These are phyloP conservation scores for Mycena galericulata DNA, from an alignment of 768 basidiomycete species.

Conservation along the genomic window DNA sequence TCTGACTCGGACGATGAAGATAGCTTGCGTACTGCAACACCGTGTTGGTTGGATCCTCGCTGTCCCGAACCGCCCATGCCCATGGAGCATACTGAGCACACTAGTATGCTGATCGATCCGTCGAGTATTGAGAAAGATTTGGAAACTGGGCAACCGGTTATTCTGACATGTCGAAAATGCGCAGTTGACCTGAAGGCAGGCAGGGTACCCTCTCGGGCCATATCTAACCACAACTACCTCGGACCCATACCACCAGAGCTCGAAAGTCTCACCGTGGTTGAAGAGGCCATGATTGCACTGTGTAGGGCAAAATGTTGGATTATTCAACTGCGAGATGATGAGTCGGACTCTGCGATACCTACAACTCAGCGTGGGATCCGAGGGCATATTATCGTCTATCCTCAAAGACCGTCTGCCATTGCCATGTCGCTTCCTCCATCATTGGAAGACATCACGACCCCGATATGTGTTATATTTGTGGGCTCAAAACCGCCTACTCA, in stretches of 20 bases:
- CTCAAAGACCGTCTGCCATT: not conserved
- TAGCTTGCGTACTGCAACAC: too few species aligned
- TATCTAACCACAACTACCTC: not conserved
- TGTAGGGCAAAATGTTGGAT: slow-evolving; percentile 25
- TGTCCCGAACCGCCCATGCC: too few species aligned
- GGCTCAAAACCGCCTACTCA: not conserved
- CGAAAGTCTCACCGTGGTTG: slow-evolving; percentile 6
- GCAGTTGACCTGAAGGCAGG: not conserved
- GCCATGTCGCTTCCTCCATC: not conserved
- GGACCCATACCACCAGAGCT: slow-evolving; percentile 19
- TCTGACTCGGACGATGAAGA: too few species aligned
- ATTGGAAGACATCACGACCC: not conserved
- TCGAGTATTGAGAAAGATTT: too few species aligned
- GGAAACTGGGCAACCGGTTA: too few species aligned
- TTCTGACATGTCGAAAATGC: not conserved
- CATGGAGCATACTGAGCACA: too few species aligned
- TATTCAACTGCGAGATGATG: not conserved
- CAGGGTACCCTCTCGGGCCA: not conserved
- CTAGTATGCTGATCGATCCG: too few species aligned
- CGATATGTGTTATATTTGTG: slow-evolving; percentile 1
- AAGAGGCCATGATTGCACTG: slow-evolving; percentile 26
- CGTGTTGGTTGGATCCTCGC: too few species aligned
- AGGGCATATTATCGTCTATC: not conserved
- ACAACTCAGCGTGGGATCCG: not conserved
- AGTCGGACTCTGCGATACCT: not conserved